Evolutionary conservation across 2,329 filamentous ascomycete genomes (phyloP).

Genomic region (Cladosporium velox): DNA sequence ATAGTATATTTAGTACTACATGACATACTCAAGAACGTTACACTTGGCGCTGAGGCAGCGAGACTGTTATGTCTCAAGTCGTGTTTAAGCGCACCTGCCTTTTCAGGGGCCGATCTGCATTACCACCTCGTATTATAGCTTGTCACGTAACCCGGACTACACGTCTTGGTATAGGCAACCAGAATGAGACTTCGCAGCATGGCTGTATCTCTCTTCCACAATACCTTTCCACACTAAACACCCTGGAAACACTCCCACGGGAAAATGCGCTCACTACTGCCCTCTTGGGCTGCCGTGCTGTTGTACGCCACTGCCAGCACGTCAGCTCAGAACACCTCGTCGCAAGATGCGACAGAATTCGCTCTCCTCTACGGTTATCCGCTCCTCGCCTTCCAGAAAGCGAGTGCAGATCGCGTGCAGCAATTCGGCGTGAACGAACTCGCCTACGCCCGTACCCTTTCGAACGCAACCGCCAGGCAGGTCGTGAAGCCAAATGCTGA

Average conservation of each 20-base stretch:
- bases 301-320: neutral
- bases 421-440: conserved; percentile 23
- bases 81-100: neutral
- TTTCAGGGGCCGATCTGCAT: neutral
- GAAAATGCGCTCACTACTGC: neutral
- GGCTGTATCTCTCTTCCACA: neutral
- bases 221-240: neutral
- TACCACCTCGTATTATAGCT: neutral
- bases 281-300: neutral
- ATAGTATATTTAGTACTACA: neutral
- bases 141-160: conserved; percentile 9
- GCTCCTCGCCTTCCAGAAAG: conserved; percentile 25
- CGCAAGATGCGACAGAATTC: conserved; percentile 27
- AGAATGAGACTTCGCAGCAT: neutral
- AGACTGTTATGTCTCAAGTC: conserved; percentile 8
- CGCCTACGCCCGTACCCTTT: conserved; percentile 21
- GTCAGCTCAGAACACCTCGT: conserved; percentile 5
- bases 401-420: conserved; percentile 11
- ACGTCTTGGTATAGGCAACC: neutral
- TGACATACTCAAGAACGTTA: neutral
- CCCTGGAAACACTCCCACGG: neutral
- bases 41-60: neutral
- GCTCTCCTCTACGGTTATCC: conserved; percentile 31
- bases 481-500: conserved; percentile 32
- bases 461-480: conserved; percentile 12